These are phyloP conservation scores for Rutstroemia sp. DNA, from an alignment of 2,329 filamentous ascomycete genomes.

Conservation along the genomic window DNA sequence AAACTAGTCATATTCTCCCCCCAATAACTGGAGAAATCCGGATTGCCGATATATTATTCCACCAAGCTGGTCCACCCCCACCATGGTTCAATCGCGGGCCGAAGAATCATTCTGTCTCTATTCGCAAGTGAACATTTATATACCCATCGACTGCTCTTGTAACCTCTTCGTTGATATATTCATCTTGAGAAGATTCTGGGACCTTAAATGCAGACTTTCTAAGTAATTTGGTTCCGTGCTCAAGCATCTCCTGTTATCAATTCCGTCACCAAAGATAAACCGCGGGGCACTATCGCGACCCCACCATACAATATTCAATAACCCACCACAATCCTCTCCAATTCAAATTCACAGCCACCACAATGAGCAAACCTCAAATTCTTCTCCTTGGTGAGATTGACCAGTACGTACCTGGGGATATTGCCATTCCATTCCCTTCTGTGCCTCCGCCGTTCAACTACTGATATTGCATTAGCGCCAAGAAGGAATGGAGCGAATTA, in stretches of 20 bases:
- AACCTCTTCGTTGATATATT: too few species aligned
- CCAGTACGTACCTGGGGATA: constrained; percentile 42
- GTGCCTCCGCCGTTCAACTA: background rate
- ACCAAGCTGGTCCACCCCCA: background rate
- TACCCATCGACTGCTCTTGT: background rate
- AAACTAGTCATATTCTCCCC: background rate
- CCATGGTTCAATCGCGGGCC: background rate
- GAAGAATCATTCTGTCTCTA: background rate
- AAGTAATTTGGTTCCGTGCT: too few species aligned
- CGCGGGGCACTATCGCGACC: too few species aligned
- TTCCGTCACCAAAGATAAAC: too few species aligned
- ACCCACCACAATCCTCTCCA: background rate
- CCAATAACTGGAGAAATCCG: background rate
- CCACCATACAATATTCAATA: background rate
- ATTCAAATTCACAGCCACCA: constrained; percentile 2
- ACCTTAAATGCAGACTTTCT: too few species aligned
- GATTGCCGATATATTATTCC: background rate
- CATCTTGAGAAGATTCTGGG: too few species aligned
- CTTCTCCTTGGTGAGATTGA: constrained; percentile 56
- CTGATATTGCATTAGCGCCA: constrained; percentile 42
- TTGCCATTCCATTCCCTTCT: background rate
- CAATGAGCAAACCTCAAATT: constrained; percentile 45
- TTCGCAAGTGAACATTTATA: background rate
- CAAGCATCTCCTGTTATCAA: too few species aligned
- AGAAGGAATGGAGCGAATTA: constrained; percentile 56